A percentile compares a stretch with the other conserved stretches of the same genome.
Evolutionary conservation across 2,329 filamentous ascomycete species (phyloP).

Genomic region (Periglandula ipomoeae): DNA sequence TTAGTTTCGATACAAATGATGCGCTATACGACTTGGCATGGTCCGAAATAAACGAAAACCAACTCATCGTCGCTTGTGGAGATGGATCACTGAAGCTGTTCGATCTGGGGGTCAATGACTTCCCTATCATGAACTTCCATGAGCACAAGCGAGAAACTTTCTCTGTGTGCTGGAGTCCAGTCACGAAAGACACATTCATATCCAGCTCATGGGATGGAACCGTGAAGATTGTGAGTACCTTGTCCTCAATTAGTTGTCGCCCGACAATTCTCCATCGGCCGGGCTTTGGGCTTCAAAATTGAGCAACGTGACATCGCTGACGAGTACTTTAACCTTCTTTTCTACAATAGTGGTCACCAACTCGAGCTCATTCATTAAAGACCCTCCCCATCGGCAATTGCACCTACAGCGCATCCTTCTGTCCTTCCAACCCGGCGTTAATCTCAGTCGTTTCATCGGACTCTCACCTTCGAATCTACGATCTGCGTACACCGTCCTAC

Average conservation of each 20-base stretch:
- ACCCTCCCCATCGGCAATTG: constrained; percentile 89
- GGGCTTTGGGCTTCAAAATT: too few relatives aligned
- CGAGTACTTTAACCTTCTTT: neutral
- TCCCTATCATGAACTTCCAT: constrained; percentile 84
- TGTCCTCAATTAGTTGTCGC: neutral
- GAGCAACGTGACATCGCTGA: neutral
- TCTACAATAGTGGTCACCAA: constrained; percentile 65
- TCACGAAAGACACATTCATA: constrained; percentile 82
- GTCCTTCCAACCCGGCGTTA: constrained; percentile 75
- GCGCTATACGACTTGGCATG: constrained; percentile 90
- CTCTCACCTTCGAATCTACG: constrained; percentile 81
- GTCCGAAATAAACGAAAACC: constrained; percentile 95
- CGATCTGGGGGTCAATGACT: constrained; percentile 71
- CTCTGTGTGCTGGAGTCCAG: constrained; percentile 83
- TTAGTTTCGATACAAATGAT: constrained; percentile 94
- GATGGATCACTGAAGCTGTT: constrained; percentile 95
- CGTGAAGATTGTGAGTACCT: constrained; percentile 62
- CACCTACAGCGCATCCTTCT: constrained; percentile 89
- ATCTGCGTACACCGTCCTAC: constrained; percentile 76
- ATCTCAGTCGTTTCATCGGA: constrained; percentile 85
- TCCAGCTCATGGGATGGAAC: constrained; percentile 95
- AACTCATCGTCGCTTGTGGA: constrained; percentile 79
- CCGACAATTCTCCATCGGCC: too few relatives aligned
- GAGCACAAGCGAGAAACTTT: constrained; percentile 94
- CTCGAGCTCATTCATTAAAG: constrained; percentile 61